Evolutionary conservation across 2,329 filamentous ascomycete species (phyloP), one percentile per base, ranked within the genome.

Genomic region (Myotisia sp.): DNA sequence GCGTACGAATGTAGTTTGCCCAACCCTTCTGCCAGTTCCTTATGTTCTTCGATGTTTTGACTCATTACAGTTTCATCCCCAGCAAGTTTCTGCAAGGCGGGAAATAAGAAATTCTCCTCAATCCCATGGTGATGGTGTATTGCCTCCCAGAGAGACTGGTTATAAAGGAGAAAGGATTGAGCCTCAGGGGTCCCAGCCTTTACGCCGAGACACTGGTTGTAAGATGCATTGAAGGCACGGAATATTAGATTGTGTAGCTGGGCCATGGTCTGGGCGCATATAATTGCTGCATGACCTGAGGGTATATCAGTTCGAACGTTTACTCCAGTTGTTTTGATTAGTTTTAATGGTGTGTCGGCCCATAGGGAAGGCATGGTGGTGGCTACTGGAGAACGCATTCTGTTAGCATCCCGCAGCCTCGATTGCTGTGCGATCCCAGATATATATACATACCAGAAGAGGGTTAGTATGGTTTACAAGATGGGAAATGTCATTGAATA

Each of bases 221-320:
- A 59, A 17, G 60, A 58, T 10, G 51, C 52, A 42, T 60, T 62
- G 43, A 55, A 59, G 23, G 54, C 55, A 22, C 57, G 47, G 5
- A 62, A 42, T 24, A 60, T 53, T 0, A 54, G 45, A 27, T 62
- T 62, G 44, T 62, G 58, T 7, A 60, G 47, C 23, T 55, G 46
- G 5, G 54, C 49, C 56, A 43, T 43, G 24, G 21, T 36, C 27
- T 39, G 39, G 3, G 39, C 39, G 14, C 16, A 22, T 2, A 23
- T 18, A 3, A 39, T 32, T 7, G 30, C 36, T 13, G 22, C 30
- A 32, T 41, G 39, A 17, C 35, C 26, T 4, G 18, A 4, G 17
- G 39, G 39, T 6, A 41, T 36, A 36, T 37, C 33, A 7, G 39
- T 23, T 14, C 37, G 37, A 16, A 22, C 12, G 14, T 31, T 30